A percentile compares a stretch with the other conserved stretches of the same genome.
These are phyloP conservation scores for Umbellularia californica DNA, from an alignment of 164 flowering plant genomes.

Conservation along the genomic window DNA sequence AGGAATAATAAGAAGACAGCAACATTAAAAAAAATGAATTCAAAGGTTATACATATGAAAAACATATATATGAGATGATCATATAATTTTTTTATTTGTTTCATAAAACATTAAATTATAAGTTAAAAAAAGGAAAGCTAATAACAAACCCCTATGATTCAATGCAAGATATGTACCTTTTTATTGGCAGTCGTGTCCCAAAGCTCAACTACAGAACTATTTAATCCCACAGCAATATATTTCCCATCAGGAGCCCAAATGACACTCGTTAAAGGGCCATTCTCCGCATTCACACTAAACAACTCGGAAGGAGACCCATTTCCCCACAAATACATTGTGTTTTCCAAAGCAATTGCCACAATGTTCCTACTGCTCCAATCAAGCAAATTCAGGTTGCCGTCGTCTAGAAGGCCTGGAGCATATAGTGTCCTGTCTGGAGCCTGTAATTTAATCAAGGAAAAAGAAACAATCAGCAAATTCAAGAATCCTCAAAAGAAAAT, in stretches of 20 bases:
- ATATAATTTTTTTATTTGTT: background rate
- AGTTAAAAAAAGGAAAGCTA: background rate
- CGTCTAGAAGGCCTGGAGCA: too few relatives aligned
- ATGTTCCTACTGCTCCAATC: too few relatives aligned
- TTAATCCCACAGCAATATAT: conserved; percentile 32
- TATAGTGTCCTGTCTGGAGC: too few relatives aligned
- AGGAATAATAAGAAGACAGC: background rate
- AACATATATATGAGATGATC: background rate
- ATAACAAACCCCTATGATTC: too few relatives aligned
- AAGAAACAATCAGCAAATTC: too few relatives aligned
- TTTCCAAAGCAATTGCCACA: conserved; percentile 26
- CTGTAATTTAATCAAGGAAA: too few relatives aligned
- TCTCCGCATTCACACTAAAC: background rate
- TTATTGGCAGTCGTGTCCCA: background rate
- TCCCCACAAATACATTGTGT: conserved; percentile 35
- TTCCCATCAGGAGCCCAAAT: conserved; percentile 61
- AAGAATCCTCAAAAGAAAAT: too few relatives aligned
- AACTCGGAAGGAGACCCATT: background rate
- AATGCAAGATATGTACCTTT: background rate
- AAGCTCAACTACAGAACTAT: background rate
- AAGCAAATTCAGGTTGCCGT: too few relatives aligned
- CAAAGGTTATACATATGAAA: background rate
- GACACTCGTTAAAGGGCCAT: conserved; percentile 45
- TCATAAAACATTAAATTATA: background rate
- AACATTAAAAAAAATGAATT: background rate